Evolutionary conservation across 352 stramenopile species (phyloP), one percentile per base, ranked within the genome.

Genomic region (Pythium brassicae): DNA sequence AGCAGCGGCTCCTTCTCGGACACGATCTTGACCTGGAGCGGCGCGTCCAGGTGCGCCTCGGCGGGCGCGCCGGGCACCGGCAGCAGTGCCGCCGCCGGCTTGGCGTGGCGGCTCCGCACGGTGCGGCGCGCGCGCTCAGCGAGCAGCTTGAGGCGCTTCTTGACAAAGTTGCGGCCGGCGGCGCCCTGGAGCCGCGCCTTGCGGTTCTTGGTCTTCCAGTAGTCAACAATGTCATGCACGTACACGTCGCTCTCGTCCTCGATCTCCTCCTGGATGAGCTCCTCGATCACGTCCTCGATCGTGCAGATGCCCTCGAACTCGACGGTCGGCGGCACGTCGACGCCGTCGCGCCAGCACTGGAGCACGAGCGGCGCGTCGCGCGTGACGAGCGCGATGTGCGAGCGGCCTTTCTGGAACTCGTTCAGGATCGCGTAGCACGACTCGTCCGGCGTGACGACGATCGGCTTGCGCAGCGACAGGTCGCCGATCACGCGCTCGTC

Each of bases 201-300:
- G 37, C 69, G 65, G 0, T 54, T 56, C 53, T 73, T 81, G 8
- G 61, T 57, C 52, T 69, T 64, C 76, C 78, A 89, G 49, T 86
- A 77, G 53, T 85, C 66, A 14, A 83, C 70, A 29, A 85, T 72
- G 45, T 69, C 76, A 35, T 80, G 67, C 14, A 84, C 72, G 49
- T 87, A 87, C 52, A 83, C 54, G 53, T 91, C 89, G 40, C 65
- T 86, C 63, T 98, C 92, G 62, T 97, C 89, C 54, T 90, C 83
- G 55, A 98, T 97, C 57, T 94, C 78, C 50, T 96, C 86, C 59
- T 89, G 92, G 61, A 82, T 96, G 35, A 93, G 70, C 61, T 93
- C 80, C 62, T 98, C 92, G 40, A 98, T 75, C 12, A 97, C 76
- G 63, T 98, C 87, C 67, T 98, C 89, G 46, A 98, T 83, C 20